A percentile compares a stretch with the other conserved stretches of the same genome.
Evolutionary conservation across 257 asterid species (phyloP).

Genomic region (Solanum sparsipilum): DNA sequence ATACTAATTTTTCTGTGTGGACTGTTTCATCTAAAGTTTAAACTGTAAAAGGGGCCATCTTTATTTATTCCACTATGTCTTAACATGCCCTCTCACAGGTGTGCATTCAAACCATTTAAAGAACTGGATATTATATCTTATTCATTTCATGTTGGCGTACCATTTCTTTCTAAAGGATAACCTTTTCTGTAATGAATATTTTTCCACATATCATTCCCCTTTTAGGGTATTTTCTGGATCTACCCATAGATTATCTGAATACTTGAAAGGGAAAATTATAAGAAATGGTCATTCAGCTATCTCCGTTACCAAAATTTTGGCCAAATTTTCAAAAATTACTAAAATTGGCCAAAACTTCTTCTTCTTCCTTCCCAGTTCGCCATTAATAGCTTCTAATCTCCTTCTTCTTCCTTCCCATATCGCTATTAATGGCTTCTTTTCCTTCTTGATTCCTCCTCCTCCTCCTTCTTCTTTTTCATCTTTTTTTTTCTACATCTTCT

Average conservation of each 20-base stretch:
- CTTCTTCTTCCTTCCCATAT: neutral
- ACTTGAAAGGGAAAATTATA: neutral
- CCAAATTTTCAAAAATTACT: neutral
- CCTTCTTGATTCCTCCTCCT: neutral
- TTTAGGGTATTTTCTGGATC: neutral
- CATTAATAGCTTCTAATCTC: neutral
- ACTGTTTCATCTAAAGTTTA: neutral
- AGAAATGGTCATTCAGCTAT: neutral
- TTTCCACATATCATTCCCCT: neutral
- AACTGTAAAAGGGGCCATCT: neutral
- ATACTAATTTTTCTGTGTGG: neutral
- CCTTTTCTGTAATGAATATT: neutral
- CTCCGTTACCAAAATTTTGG: neutral
- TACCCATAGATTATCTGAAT: neutral
- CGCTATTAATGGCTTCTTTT: neutral
- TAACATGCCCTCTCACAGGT: neutral
- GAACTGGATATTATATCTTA: neutral
- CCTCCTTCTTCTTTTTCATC: neutral
- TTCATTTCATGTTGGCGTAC: neutral
- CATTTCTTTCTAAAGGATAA: neutral
- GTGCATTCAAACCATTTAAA: neutral
- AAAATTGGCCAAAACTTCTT: neutral
- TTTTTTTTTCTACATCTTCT: neutral
- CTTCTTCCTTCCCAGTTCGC: neutral
- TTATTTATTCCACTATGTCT: neutral